phyloP scores from a whole-genome alignment of 176 grass and related monocot species.

The Zoysia pacifica region DNA sequence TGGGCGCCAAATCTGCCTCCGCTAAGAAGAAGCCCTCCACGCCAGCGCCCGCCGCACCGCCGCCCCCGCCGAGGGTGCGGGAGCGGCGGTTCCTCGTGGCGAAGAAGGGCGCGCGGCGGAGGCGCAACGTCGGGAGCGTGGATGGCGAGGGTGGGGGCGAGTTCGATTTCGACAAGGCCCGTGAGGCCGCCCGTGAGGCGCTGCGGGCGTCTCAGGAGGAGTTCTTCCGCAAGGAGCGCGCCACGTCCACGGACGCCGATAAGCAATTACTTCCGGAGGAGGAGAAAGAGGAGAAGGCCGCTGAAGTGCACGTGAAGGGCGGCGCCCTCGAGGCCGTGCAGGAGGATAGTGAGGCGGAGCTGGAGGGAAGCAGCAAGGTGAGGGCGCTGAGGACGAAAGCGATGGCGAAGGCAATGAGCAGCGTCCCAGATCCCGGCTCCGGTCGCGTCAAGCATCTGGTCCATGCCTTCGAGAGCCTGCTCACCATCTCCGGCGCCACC shows the following conservation, averaged over 20 bases:
- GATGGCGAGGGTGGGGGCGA: neutral
- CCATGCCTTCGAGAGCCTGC: constrained; percentile 82
- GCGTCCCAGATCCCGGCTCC: constrained; percentile 58
- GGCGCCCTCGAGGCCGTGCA: neutral
- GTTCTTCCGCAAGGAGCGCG: constrained; percentile 62
- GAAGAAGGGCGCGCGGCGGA: constrained; percentile 69
- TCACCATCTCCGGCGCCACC: constrained; percentile 62
- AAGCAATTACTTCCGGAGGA: constrained; percentile 1
- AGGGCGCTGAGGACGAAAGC: constrained; percentile 58
- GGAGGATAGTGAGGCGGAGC: neutral
- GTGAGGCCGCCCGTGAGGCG: constrained; percentile 70
- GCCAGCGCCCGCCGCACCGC: constrained; percentile 22
- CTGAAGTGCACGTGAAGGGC: neutral
- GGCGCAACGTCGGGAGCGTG: constrained; percentile 14
- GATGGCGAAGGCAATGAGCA: constrained; percentile 67
- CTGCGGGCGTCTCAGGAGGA: constrained; percentile 74
- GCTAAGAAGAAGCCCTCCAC: constrained; percentile 48
- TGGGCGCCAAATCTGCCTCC: constrained; percentile 37
- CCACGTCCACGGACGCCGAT: constrained; percentile 6
- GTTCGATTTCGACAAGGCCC: constrained; percentile 73
- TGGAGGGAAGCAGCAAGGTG: constrained; percentile 69
- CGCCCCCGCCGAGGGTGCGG: constrained; percentile 31
- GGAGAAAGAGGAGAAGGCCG: neutral
- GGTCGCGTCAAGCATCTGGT: constrained; percentile 94
- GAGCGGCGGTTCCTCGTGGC: constrained; percentile 76